Evolutionary conservation across 2,329 filamentous ascomycete genomes (phyloP), one percentile per base, ranked within the genome.

Genomic region (Arthrobotrys megalospora): DNA sequence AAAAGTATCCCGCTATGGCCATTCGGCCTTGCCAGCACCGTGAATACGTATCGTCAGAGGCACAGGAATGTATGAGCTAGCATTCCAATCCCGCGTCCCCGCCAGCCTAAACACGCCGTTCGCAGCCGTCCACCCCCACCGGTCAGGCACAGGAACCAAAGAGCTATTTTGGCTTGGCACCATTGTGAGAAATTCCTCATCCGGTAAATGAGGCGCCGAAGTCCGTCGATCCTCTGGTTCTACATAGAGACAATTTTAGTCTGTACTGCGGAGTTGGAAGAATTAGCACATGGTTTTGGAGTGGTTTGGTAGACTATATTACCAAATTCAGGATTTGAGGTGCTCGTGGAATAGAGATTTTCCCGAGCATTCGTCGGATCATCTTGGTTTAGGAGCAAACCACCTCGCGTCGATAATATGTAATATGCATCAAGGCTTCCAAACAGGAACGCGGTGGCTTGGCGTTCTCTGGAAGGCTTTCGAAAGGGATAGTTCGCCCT

Each of bases 61-160:
- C 36, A 65, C 58, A 70, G 72, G 72, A 76, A 76, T 76, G 72
- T 45, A 70, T 66, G 69, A 63, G 53, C 58, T 76, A 66, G 72
- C 72, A 76, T 76, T 76, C 72, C 72, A 69, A 69, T 21, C 41
- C 19, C 47, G n/a, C 19, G 14, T n/a, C 72, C 64, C 66, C 64
- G 53, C 72, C 38, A 8, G 34, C 36, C 53, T 36, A 58, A 43
- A 41, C 65, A 58, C 41, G 65, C 64, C 55, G 64, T 65, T 76
- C 72, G 65, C 72, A 65, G 72, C 72, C 58, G 24, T 24, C 65
- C 41, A 47, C 32, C 53, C 53, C 34, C 41, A 6, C 6, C 19
- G 6, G 16, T 16, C 72, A 76, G 72, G 72, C 65, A 76, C 72
- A 76, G 65, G 47, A 34, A 58, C 47, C 38, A 3, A 60, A 16